Percentiles rank a stretch among this genome's conserved stretches.
Evolutionary conservation across 495 filamentous ascomycete species (phyloP).

Genomic region (Tetracladium marchalianum): DNA sequence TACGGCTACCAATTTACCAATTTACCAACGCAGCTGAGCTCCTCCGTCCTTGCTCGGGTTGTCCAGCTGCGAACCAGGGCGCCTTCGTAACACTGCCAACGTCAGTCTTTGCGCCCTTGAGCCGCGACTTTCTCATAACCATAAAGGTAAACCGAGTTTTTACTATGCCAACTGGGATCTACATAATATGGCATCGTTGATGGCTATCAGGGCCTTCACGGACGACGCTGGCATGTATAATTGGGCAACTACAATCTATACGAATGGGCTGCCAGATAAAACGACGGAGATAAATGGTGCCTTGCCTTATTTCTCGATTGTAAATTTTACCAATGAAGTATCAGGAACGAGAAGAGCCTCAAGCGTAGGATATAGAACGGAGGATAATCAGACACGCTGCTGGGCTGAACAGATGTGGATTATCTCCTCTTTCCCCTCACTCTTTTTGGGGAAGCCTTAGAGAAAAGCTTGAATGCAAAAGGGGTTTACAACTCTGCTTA

Average conservation of each 20-base stretch:
- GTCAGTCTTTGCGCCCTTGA: slow-evolving; percentile 28
- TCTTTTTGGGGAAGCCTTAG: too few relatives aligned
- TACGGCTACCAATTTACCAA: slow-evolving; percentile 39
- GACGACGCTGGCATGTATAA: slow-evolving; percentile 33
- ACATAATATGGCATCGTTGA: slow-evolving; percentile 29
- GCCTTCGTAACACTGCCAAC: slow-evolving; percentile 22
- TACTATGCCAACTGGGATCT: slow-evolving; percentile 38
- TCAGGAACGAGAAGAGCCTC: too few relatives aligned
- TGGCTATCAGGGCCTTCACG: slow-evolving; percentile 29
- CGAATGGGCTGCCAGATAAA: slow-evolving; percentile 15
- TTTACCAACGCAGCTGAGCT: slow-evolving; percentile 37
- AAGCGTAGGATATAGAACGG: too few relatives aligned
- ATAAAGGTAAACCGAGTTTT: slow-evolving; percentile 19
- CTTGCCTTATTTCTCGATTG: slow-evolving; percentile 21
- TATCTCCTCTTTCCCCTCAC: too few relatives aligned
- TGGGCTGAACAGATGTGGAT: too few relatives aligned
- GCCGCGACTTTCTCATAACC: slow-evolving; percentile 22
- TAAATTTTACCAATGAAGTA: neutral
- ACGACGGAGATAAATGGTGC: slow-evolving; percentile 22
- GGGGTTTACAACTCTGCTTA: too few relatives aligned
- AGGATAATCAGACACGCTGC: too few relatives aligned
- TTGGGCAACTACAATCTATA: slow-evolving; percentile 24
- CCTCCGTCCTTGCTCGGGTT: slow-evolving; percentile 24
- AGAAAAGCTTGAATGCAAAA: too few relatives aligned
- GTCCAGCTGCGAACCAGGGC: slow-evolving; percentile 2